These are phyloP conservation scores for Kluyveromyces dobzhanskii DNA, from an alignment of 805 yeast genomes.

Conservation along the genomic window DNA sequence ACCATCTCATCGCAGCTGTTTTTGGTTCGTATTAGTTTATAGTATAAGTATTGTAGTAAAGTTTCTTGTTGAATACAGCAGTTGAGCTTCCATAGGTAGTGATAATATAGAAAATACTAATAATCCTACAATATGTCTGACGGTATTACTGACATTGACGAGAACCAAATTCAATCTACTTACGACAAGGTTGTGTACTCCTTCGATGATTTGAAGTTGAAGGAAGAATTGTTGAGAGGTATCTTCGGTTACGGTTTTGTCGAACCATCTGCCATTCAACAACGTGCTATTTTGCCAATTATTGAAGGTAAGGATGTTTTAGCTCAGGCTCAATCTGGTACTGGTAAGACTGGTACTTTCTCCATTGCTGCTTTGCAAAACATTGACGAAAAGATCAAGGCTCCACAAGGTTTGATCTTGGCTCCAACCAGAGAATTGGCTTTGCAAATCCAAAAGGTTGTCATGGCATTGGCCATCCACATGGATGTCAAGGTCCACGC, in stretches of 20 bases:
- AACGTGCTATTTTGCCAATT: conserved; percentile 93
- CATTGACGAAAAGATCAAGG: conserved; percentile 62
- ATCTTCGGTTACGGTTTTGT: conserved; percentile 90
- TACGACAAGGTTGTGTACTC: conserved; percentile 82
- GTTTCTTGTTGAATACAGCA: too few species aligned
- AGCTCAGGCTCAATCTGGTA: conserved; percentile 99
- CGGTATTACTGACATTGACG: conserved; percentile 72
- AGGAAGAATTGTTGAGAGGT: conserved; percentile 52
- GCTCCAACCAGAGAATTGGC: conserved; percentile 99
- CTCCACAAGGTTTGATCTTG: conserved; percentile 86
- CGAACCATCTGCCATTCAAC: conserved; percentile 94
- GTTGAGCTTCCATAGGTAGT: too few species aligned
- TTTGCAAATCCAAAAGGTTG: conserved; percentile 89
- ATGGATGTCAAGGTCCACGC: conserved; percentile 91
- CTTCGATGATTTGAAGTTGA: conserved; percentile 73
- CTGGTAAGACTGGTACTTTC: conserved; percentile 98
- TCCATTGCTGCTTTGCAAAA: conserved; percentile 71
- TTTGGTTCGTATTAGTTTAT: too few species aligned
- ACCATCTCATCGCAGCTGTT: conserved; percentile 2
- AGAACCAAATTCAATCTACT: conserved; percentile 84
- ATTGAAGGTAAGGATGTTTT: conserved; percentile 90
- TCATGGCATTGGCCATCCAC: conserved; percentile 80
- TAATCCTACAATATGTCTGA: conserved; percentile 32
- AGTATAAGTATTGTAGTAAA: too few species aligned
- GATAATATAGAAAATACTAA: too few species aligned